Evolutionary conservation across 192 early-diverging fungal species (phyloP).

Genomic region (Spinellus fusiger): DNA sequence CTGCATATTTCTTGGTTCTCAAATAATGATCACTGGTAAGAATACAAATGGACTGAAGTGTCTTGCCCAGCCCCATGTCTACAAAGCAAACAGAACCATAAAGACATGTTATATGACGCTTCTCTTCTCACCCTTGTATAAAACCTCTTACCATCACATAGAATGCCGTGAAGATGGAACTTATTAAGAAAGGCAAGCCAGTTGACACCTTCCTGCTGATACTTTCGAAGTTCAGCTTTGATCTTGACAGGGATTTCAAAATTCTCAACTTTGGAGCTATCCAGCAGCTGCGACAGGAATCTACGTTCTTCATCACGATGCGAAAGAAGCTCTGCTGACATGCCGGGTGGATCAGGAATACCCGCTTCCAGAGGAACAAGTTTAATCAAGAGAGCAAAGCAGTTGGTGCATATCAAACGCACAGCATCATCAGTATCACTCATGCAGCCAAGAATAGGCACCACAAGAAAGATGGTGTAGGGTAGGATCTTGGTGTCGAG

Average conservation of each 20-base stretch:
- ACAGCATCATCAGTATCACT: slow-evolving; percentile 89
- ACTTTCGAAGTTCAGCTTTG: slow-evolving; percentile 87
- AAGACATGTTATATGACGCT: neutral
- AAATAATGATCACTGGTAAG: slow-evolving; percentile 83
- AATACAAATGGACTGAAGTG: slow-evolving; percentile 94
- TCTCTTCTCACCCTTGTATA: neutral
- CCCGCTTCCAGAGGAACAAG: slow-evolving; percentile 93
- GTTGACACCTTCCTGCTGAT: slow-evolving; percentile 98
- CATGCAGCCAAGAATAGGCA: slow-evolving; percentile 95
- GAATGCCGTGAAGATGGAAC: slow-evolving; percentile 94
- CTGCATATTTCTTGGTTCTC: slow-evolving; percentile 51
- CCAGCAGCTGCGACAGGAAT: slow-evolving; percentile 93
- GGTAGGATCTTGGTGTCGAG: slow-evolving; percentile 83
- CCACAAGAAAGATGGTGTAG: slow-evolving; percentile 96
- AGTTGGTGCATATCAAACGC: slow-evolving; percentile 84
- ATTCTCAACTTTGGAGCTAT: slow-evolving; percentile 80
- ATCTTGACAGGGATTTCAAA: slow-evolving; percentile 85
- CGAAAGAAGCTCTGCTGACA: slow-evolving; percentile 70
- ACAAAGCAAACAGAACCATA: neutral
- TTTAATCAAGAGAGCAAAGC: slow-evolving; percentile 93
- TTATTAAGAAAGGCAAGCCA: slow-evolving; percentile 97
- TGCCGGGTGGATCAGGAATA: slow-evolving; percentile 87
- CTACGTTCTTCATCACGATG: slow-evolving; percentile 84
- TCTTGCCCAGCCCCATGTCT: slow-evolving; percentile 99
- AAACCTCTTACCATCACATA: slow-evolving; percentile 91